Conservation (phyloP, 352 stramenopile species). For the Globisporangium echinulatum region DNA sequence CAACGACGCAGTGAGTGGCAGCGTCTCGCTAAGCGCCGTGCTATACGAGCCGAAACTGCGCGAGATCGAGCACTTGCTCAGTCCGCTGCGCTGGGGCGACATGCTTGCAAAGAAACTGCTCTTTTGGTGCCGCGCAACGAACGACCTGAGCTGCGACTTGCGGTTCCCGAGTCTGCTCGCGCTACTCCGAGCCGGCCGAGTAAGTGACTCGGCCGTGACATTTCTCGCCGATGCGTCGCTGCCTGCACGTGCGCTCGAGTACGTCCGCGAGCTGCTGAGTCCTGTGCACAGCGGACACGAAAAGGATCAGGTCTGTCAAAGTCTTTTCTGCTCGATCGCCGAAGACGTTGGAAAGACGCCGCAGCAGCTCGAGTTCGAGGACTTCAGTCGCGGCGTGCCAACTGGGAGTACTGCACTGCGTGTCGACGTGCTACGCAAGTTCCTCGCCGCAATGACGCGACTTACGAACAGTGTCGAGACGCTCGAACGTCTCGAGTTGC, state of each 20-base stretch:
- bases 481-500: conserved; percentile 39
- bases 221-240: conserved; percentile 21
- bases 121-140: conserved; percentile 23
- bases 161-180: conserved; percentile 20
- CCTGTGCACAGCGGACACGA: conserved; percentile 33
- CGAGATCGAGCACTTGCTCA: conserved; percentile 19
- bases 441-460: conserved; percentile 16
- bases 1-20: conserved; percentile 26
- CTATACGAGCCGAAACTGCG: conserved; percentile 23
- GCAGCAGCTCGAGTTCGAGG: conserved; percentile 52
- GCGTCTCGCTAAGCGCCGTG: conserved; percentile 18
- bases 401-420: conserved; percentile 28
- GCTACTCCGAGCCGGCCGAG: conserved; percentile 12
- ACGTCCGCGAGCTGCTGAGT: conserved; percentile 23
- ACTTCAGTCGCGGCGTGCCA: conserved; percentile 34
- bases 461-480: conserved; percentile 24
- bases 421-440: conserved; percentile 17
- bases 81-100: conserved; percentile 30
- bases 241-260: conserved; percentile 23
- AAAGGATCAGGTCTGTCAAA: conserved; percentile 37
- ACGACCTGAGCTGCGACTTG: conserved; percentile 33
- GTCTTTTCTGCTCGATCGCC: conserved; percentile 53
- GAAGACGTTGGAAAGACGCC: conserved; percentile 40
- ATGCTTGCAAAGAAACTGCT: conserved; percentile 26
- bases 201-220: background rate